Conservation (phyloP, 306 rosid genomes). For the Purshia tridentata region DNA sequence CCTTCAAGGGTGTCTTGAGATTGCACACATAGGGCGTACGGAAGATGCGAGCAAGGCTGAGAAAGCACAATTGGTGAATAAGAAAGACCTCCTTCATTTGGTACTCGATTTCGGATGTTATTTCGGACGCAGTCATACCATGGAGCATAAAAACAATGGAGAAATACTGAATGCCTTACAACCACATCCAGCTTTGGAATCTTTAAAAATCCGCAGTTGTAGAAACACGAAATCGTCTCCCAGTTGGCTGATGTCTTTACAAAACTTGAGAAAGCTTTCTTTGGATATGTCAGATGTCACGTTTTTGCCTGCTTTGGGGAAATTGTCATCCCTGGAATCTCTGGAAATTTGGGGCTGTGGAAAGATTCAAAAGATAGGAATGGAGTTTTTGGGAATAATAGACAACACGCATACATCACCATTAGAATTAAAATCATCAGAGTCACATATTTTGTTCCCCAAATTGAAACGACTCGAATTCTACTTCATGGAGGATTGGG, state of each 20-base stretch:
- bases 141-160: not conserved
- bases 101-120: not conserved
- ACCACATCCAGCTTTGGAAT: slow-evolving; percentile 13
- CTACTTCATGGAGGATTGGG: too few species aligned
- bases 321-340: not conserved
- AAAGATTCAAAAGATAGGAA: too few species aligned
- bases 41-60: too few species aligned
- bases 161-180: slow-evolving; percentile 13
- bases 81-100: not conserved
- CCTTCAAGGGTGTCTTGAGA: too few species aligned
- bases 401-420: too few species aligned
- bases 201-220: not conserved
- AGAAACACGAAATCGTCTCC: not conserved
- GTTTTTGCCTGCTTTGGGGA: slow-evolving; percentile 13
- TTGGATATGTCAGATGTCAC: not conserved
- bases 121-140: too few species aligned
- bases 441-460: too few species aligned
- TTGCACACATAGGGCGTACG: too few species aligned
- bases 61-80: not conserved
- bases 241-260: slow-evolving; percentile 9
- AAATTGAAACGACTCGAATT: too few species aligned
- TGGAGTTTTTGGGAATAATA: too few species aligned
- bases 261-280: not conserved
- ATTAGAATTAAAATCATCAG: too few species aligned
- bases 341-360: not conserved